A percentile compares a stretch with the other conserved stretches of the same genome.
Evolutionary conservation across 2,329 filamentous ascomycete genomes (phyloP).

Genomic region (Sclerotinia minor): DNA sequence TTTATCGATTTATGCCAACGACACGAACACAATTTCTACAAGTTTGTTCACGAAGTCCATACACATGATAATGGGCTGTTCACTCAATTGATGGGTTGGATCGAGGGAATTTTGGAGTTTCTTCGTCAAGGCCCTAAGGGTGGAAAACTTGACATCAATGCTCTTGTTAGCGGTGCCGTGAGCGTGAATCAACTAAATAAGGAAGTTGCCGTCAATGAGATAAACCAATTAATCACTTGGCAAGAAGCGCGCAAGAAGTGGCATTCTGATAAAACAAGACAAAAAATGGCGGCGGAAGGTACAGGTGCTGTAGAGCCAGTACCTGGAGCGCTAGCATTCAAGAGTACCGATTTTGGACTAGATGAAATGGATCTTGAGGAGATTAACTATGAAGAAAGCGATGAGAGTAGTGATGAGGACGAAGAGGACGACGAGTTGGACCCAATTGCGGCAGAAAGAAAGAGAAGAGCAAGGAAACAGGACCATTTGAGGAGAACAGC

Average conservation of each 20-base stretch:
- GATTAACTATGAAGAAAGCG: conserved; percentile 74
- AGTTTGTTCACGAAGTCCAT: conserved; percentile 97
- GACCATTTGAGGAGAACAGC: conserved; percentile 78
- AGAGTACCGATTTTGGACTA: conserved; percentile 83
- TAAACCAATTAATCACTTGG: conserved; percentile 86
- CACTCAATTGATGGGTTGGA: conserved; percentile 94
- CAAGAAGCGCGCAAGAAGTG: conserved; percentile 95
- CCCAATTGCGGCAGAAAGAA: conserved; percentile 83
- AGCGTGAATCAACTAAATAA: conserved; percentile 68
- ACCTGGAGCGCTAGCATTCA: conserved; percentile 63
- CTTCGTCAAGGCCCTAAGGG: conserved; percentile 81
- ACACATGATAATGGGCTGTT: conserved; percentile 96
- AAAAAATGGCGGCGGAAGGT: conserved; percentile 95
- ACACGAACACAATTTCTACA: conserved; percentile 97
- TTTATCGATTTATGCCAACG: conserved; percentile 96
- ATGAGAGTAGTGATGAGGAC: conserved; percentile 61
- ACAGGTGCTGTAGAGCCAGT: conserved; percentile 50
- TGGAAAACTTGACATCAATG: conserved; percentile 91
- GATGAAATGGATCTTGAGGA: conserved; percentile 85
- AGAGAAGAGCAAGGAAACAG: conserved; percentile 71
- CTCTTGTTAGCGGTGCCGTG: conserved; percentile 79
- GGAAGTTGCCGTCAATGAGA: conserved; percentile 71
- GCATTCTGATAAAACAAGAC: conserved; percentile 95
- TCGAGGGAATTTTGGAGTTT: conserved; percentile 93
- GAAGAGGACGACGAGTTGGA: conserved; percentile 77